phyloP scores from a whole-genome alignment of 192 early-diverging fungal genomes.

The Ambispora gerdemannii region DNA sequence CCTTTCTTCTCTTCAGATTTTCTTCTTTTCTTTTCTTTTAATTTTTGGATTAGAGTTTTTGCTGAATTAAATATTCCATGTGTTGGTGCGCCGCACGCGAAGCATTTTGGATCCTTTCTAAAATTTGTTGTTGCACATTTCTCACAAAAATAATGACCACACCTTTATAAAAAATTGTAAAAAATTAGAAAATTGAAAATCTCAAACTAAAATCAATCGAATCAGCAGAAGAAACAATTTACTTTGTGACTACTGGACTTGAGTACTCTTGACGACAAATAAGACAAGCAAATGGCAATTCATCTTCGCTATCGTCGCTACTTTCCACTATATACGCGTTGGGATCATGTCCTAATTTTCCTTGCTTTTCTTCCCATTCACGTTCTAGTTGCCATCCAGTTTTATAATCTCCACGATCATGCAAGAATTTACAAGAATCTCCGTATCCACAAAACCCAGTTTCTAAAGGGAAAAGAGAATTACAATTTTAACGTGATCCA shows the following conservation, averaged over 20 bases:
- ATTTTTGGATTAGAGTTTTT: slow-evolving; percentile 64
- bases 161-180: slow-evolving; percentile 43
- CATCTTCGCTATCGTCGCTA: slow-evolving; percentile 60
- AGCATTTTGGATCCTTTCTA: slow-evolving; percentile 84
- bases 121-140: slow-evolving; percentile 84
- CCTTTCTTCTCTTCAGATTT: slow-evolving; percentile 33
- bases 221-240: too few species aligned
- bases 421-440: slow-evolving; percentile 96
- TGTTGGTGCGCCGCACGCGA: slow-evolving; percentile 81
- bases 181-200: slow-evolving; percentile 27
- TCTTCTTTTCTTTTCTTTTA: slow-evolving; percentile 36
- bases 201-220: too few species aligned
- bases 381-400: slow-evolving; percentile 95
- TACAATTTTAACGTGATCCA: neutral
- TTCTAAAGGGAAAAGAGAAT: slow-evolving; percentile 38
- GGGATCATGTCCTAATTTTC: slow-evolving; percentile 52
- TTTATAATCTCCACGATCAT: slow-evolving; percentile 97
- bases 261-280: slow-evolving; percentile 89
- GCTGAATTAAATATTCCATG: slow-evolving; percentile 81
- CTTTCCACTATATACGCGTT: slow-evolving; percentile 45
- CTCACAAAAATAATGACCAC: slow-evolving; percentile 97
- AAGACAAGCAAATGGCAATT: slow-evolving; percentile 91
- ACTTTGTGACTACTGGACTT: slow-evolving; percentile 87
- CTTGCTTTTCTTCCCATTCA: slow-evolving; percentile 92
- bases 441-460: slow-evolving; percentile 97